A percentile compares a stretch with the other conserved stretches of the same genome.
These are phyloP conservation scores for Xylaria telfairii DNA, from an alignment of 495 filamentous ascomycete species.

Conservation along the genomic window DNA sequence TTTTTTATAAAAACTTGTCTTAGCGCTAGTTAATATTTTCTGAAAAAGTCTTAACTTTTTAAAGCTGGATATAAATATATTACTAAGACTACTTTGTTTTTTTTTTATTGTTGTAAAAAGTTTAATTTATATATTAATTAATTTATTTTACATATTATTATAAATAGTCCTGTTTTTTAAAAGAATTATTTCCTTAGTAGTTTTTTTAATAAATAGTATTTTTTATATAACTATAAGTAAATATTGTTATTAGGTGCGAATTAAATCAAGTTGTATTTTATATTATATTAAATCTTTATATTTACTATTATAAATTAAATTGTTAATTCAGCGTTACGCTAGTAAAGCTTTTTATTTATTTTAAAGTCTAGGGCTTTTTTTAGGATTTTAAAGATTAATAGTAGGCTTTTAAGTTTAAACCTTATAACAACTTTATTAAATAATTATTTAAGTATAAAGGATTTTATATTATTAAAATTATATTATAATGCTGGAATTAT, in stretches of 20 bases:
- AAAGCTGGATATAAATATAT: not conserved
- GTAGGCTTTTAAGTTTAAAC: too few relatives aligned
- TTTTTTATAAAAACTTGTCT: not conserved
- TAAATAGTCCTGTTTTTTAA: not conserved
- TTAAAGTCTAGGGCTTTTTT: too few relatives aligned
- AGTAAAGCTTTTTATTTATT: too few relatives aligned
- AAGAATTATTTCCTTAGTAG: not conserved
- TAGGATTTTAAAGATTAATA: too few relatives aligned
- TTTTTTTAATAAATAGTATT: not conserved
- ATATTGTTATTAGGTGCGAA: not conserved
- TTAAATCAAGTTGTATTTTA: too few relatives aligned
- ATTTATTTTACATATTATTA: not conserved
- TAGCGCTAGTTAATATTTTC: not conserved
- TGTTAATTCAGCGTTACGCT: too few relatives aligned
- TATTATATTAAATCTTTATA: too few relatives aligned
- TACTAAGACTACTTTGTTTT: not conserved
- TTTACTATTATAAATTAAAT: too few relatives aligned
- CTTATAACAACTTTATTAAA: too few relatives aligned
- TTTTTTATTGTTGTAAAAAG: not conserved
- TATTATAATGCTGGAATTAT: too few relatives aligned
- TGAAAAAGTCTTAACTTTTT: not conserved
- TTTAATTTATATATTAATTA: not conserved
- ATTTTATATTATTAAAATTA: too few relatives aligned
- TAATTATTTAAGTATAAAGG: too few relatives aligned
- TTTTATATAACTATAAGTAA: not conserved